These are phyloP conservation scores for Aeminium ludgeri DNA, from an alignment of 495 filamentous ascomycete genomes.

Conservation along the genomic window DNA sequence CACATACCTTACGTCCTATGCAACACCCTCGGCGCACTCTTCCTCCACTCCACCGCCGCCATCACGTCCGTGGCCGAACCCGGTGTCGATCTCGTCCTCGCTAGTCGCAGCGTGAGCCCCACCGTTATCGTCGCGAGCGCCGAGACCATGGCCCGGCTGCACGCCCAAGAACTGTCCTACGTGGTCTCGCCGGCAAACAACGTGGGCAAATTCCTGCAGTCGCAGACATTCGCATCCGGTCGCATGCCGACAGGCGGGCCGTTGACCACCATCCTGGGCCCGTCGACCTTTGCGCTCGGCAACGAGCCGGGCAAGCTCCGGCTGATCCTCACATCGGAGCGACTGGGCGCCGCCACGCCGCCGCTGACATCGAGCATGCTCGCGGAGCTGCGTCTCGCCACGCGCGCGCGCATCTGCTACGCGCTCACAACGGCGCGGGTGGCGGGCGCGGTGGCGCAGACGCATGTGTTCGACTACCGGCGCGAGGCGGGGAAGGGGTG, in stretches of 20 bases:
- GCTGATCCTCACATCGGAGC: constrained; percentile 51
- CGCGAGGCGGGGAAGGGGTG: constrained; percentile 28
- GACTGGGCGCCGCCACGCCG: constrained; percentile 33
- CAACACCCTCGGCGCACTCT: constrained; percentile 67
- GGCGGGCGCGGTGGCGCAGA: constrained; percentile 72
- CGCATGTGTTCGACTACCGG: constrained; percentile 75
- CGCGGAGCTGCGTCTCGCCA: constrained; percentile 64
- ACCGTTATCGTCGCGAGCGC: constrained; percentile 73
- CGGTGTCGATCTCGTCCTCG: constrained; percentile 49
- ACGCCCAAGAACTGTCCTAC: constrained; percentile 37
- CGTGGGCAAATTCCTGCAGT: constrained; percentile 51
- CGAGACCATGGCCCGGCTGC: constrained; percentile 49
- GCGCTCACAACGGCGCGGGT: constrained; percentile 66
- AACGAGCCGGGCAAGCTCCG: constrained; percentile 56
- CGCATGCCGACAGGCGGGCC: constrained; percentile 44
- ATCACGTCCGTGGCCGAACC: constrained; percentile 71
- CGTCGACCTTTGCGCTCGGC: constrained; percentile 46
- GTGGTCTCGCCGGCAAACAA: constrained; percentile 35
- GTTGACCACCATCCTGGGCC: constrained; percentile 44
- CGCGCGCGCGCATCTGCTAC: constrained; percentile 66
- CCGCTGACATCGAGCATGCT: constrained; percentile 47
- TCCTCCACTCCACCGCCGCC: constrained; percentile 66
- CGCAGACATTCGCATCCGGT: constrained; percentile 50
- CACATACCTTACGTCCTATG: constrained; percentile 62
- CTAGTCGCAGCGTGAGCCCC: constrained; percentile 55